Conservation (phyloP, 306 rosid species). For the Luffa acutangula region DNA sequence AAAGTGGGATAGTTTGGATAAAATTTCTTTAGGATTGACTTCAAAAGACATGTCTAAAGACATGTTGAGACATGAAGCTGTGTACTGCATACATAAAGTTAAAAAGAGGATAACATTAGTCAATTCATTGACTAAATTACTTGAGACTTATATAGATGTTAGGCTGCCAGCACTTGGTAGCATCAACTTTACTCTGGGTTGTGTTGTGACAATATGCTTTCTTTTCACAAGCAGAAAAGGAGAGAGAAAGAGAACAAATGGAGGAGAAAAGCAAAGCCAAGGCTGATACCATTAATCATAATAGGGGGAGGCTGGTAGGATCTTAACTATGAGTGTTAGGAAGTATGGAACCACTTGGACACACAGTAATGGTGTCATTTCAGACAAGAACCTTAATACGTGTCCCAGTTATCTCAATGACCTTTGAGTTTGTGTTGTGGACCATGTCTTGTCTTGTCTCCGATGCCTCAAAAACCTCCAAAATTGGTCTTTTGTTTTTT, state of each 20-base stretch:
- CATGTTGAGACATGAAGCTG: not conserved
- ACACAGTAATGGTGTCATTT: conserved; percentile 16
- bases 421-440: not conserved
- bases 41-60: not conserved
- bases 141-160: not conserved
- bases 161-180: not conserved
- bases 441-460: not conserved
- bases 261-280: not conserved
- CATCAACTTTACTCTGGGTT: not conserved
- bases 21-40: not conserved
- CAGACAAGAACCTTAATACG: conserved; percentile 19
- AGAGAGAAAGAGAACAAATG: not conserved
- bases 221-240: not conserved
- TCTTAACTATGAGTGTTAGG: not conserved
- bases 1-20: not conserved
- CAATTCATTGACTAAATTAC: not conserved
- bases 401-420: conserved; percentile 4
- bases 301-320: not conserved
- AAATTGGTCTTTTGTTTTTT: not conserved
- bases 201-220: not conserved
- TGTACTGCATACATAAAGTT: not conserved
- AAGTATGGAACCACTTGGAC: not conserved
- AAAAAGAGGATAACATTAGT: not conserved
- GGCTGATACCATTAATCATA: not conserved
- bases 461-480: not conserved